Conservation (phyloP, 1,284 basidiomycete genomes). For the Rhizopogon parksii region DNA sequence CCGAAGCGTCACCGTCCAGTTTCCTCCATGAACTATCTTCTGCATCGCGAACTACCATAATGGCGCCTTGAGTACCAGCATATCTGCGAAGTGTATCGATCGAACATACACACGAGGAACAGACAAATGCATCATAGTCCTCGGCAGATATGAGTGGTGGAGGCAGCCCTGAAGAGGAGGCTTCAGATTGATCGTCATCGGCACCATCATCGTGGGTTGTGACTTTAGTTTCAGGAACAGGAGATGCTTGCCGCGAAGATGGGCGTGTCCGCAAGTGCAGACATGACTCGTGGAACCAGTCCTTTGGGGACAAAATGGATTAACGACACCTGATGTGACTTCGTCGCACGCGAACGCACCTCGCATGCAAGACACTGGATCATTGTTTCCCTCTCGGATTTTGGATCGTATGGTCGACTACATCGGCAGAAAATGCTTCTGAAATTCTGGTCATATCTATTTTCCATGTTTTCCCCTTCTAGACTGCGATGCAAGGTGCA, state of each 20-base stretch:
- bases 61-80: constrained; percentile 57
- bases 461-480: constrained; percentile 51
- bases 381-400: constrained; percentile 72
- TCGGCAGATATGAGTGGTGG: constrained; percentile 55
- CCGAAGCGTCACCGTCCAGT: constrained; percentile 25
- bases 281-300: constrained; percentile 84
- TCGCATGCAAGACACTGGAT: constrained; percentile 78
- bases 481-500: constrained; percentile 53
- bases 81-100: constrained; percentile 49
- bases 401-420: constrained; percentile 58
- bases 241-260: constrained; percentile 36
- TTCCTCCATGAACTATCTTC: constrained; percentile 43
- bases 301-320: constrained; percentile 35
- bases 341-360: constrained; percentile 32
- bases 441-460: constrained; percentile 70
- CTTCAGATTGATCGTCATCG: constrained; percentile 51
- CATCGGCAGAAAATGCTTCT: constrained; percentile 64
- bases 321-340: not conserved
- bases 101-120: constrained; percentile 52
- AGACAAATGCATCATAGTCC: constrained; percentile 69
- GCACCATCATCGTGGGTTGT: constrained; percentile 21
- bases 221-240: constrained; percentile 24
- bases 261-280: constrained; percentile 67
- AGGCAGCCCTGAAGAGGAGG: constrained; percentile 57
- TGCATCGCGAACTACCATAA: constrained; percentile 54